Base-by-base conservation (phyloP, 2,329 filamentous ascomycete genomes). In the Fusarium zealandicum region DNA sequence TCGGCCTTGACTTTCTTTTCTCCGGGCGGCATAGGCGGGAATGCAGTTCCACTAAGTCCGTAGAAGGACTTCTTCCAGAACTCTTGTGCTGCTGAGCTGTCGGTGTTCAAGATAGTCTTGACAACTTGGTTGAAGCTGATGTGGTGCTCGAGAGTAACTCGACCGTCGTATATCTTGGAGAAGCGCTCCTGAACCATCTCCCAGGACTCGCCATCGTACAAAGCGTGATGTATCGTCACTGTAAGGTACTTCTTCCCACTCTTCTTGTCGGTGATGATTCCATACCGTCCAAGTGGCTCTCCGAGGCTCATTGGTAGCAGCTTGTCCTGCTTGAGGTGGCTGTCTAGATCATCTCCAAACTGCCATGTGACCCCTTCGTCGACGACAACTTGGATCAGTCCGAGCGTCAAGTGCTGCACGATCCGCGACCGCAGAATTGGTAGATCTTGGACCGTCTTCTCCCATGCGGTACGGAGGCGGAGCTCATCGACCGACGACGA, bases 371-470 rank as follows among this genome's bases (percentile, higher is more conserved):
- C 72, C 0, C 63, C 57, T 25, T 75, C 69, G 16, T 70, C 69
- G 27, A 79, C 55, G 12, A 81, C 73, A 0, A 78, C 76, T 54
- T 81, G 79, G 48, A 79, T 62, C 1, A 79, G 67, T 5, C 79
- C 78, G 11, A 70, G 61, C 2, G 66, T 63, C 0, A 74, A 66
- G 3, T 74, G 66, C 28, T 80, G 77, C 0, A 80, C 70, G 42
- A 82, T 77, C 27, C 79, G 73, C 0, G 79, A 80, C 7, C 80
- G 73, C 5, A 81, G 66, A 22, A 80, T 77, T 0, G 64, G 22
- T 1, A 18, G 14, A 1, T 9, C 10, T 1, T 35, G 25, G 1
- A 51, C 37, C 1, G 44, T 46, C 11, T 39, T 13, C 3, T 62
- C 12, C 67, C 61, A 65, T 3, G 66, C 61, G 0, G 11, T 7